Percentiles rank a stretch among this genome's conserved stretches.
These are phyloP conservation scores for Gigaspora rosea DNA, from an alignment of 192 early-diverging fungal genomes.

Conservation along the genomic window DNA sequence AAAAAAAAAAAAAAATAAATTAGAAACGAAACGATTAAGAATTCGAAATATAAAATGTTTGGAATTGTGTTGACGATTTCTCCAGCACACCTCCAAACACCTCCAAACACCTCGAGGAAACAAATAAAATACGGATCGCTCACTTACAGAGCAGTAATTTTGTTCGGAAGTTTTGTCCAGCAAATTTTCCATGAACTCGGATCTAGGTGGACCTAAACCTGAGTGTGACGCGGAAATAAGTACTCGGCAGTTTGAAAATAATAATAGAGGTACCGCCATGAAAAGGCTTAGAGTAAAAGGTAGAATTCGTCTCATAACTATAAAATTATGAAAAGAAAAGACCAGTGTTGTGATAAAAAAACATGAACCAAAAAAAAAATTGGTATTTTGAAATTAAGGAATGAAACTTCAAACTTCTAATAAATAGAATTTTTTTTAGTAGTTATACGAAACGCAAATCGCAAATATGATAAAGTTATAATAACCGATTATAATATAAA, in stretches of 20 bases:
- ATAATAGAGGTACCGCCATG: neutral
- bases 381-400: too few relatives aligned
- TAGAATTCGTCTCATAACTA: too few relatives aligned
- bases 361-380: too few relatives aligned
- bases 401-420: too few relatives aligned
- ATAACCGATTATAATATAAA: too few relatives aligned
- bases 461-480: too few relatives aligned
- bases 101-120: neutral
- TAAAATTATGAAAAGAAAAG: too few relatives aligned
- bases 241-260: neutral
- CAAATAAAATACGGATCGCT: neutral
- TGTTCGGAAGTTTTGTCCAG: conserved; percentile 4
- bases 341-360: too few relatives aligned
- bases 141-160: neutral
- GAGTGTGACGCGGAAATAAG: neutral
- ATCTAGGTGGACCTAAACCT: neutral
- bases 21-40: neutral
- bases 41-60: neutral
- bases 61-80: neutral
- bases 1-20: neutral
- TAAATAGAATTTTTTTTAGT: too few relatives aligned
- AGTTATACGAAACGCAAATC: too few relatives aligned
- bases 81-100: neutral
- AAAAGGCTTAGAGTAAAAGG: too few relatives aligned
- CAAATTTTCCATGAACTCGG: conserved; percentile 6